These are phyloP conservation scores for Fusarium multiceps DNA, from an alignment of 2,329 filamentous ascomycete species.

Conservation along the genomic window DNA sequence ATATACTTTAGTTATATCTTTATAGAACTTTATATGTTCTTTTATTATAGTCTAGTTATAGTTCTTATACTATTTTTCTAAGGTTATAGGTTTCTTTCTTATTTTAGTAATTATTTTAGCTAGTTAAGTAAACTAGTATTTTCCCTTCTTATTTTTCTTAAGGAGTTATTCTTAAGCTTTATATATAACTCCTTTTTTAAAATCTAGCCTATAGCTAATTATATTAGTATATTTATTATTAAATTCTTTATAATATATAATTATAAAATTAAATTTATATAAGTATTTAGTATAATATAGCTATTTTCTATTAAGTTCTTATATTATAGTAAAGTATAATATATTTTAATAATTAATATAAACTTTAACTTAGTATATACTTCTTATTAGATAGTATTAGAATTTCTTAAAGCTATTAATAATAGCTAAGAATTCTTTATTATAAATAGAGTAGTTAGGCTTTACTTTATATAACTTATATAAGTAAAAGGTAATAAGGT, in stretches of 20 bases:
- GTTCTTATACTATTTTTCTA: no score
- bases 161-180: no score
- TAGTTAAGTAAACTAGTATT: no score
- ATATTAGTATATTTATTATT: no score
- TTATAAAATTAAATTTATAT: not conserved
- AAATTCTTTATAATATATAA: not conserved
- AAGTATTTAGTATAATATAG: not conserved
- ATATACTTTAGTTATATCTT: no score
- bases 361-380: not conserved
- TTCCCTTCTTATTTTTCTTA: no score
- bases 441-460: not conserved
- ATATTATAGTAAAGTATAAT: not conserved
- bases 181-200: no score
- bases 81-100: no score
- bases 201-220: no score
- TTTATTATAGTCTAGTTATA: no score
- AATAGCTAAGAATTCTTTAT: not conserved
- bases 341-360: not conserved
- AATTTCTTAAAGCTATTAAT: not conserved
- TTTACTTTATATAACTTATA: not conserved
- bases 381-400: not conserved
- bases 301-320: not conserved
- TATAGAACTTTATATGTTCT: no score
- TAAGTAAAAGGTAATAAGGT: not conserved
- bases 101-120: accelerated